Evolutionary conservation across 768 basidiomycete species (phyloP), one percentile per base, ranked within the genome.

Genomic region (Lepiota subincarnata): DNA sequence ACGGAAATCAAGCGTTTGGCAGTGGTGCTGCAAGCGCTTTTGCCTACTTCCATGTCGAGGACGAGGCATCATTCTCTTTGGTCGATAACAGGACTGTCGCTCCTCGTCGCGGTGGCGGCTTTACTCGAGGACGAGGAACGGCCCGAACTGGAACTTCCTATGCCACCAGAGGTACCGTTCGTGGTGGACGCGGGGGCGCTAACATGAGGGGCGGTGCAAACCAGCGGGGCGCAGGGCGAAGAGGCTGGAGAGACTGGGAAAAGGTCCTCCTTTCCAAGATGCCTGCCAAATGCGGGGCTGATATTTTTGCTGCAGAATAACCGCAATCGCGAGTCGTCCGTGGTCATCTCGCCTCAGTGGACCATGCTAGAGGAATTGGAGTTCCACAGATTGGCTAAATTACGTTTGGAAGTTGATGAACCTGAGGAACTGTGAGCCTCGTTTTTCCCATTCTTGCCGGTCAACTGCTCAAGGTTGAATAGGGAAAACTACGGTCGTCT

Each of bases 41-140:
- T 65, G 91, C 92, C 6, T 97, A 96, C 71, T 94, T 94, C 77
- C 95, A 98, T 70, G 95, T 90, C 54, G 97, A 98, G 70, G 97
- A 99, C 64, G 97, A 99, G 71, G 88, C 92, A 5, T 88, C 86
- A 45, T 99, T 99, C 79, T 95, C 92, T 18, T 78, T 99, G 46
- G 97, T 99, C 44, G 95, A 98, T 65, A 92, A 86, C 68, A 95
- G 92, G 71, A 65, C 83, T 41, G 74, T 82, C 37, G 74, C 83
- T 41, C 78, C 84, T 31, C 83, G 89, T 59, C 80, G 88, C 41
- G 89, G 90, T n/a, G 78, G 80, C 31, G 70, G 71, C 6, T 86
- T 87, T 59, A 68, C 68, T 36, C 77, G 85, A 50, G 85, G 86
- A 47, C 79, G 85, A 48, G 74, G 75, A 43, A 70, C 69, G 57